These are phyloP conservation scores for Zancudomyces culisetae DNA, from an alignment of 371 early-diverging fungal species.

Conservation along the genomic window DNA sequence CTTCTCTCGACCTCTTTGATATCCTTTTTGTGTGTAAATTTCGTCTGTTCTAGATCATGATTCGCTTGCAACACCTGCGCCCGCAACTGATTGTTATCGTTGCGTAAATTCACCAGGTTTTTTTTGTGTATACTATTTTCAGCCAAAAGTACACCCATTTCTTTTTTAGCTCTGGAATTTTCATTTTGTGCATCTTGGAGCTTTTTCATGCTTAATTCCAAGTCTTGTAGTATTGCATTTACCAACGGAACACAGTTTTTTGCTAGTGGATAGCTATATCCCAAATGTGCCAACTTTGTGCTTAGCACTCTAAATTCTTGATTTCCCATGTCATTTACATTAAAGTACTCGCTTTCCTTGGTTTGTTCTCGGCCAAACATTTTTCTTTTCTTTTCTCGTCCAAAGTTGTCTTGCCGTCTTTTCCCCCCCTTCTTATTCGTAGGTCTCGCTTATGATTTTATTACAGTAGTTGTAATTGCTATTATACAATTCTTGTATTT, in stretches of 20 bases:
- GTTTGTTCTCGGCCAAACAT: too few species aligned
- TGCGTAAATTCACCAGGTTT: background rate
- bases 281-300: background rate
- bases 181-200: background rate
- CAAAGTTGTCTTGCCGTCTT: too few species aligned
- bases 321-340: background rate
- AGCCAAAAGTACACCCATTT: background rate
- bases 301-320: background rate
- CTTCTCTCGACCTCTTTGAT: conserved; percentile 1
- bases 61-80: background rate
- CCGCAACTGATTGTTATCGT: conserved; percentile 4
- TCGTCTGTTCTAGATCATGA: background rate
- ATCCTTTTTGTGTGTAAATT: background rate
- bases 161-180: background rate
- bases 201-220: background rate
- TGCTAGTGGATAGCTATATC: background rate
- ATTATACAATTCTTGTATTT: too few species aligned
- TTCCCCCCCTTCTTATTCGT: too few species aligned
- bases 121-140: conserved; percentile 1
- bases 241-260: background rate
- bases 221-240: background rate
- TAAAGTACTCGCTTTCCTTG: too few species aligned
- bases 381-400: too few species aligned
- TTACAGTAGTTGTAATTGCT: too few species aligned
- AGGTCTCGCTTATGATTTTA: too few species aligned